Base-by-base conservation (phyloP, 345 rosid genomes). In the Camelina hispida region DNA sequence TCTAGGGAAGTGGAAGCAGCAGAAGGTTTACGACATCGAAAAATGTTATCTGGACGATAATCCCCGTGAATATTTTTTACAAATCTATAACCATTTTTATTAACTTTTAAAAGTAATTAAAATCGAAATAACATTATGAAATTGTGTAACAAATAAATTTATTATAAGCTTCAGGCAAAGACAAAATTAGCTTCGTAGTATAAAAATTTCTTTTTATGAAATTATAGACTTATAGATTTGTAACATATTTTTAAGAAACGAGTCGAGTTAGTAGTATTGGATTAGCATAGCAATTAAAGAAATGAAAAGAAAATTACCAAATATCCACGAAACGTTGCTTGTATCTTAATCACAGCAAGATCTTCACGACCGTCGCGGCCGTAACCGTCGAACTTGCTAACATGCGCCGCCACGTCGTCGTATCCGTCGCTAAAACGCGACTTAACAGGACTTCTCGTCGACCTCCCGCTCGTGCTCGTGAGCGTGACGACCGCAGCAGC, bases 321-420 rank as follows among this genome's bases (percentile, higher is more conserved):
- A 66, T 92, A 93, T 6, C 98, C 98, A 53, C 98, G 97, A 64
- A 93, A 96, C 22, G 85, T 86, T 1, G 99, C 79, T 65, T 93
- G 98, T 54, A 96, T 91, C 84, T 75, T 87, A 68, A 96, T 73
- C 40, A 90, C 96, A 17, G 99, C 89, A 30, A 79, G 66, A 28
- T 77, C 83, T 18, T 78, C 79, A 10, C 76, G 78, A 51, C 73
- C 7, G 61, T 80, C 77, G 32, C 48, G 69, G 62, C 67, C 25
- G 54, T 38, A n/a, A 13, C 83, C 40, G 14, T 78, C 40, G 32
- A 30, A 30, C 65, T 35, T 75, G 38, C 83, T 64, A 53, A 66
- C 80, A 73, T 64, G 81, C 69, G 81, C 65, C 13, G 57, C 38
- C 15, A 80, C 46, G 58, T 72, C 66, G 0, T 66, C 64, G n/a